Evolutionary conservation across 768 basidiomycete species (phyloP), one percentile per base, ranked within the genome.

Genomic region (Amyloporia xantha): DNA sequence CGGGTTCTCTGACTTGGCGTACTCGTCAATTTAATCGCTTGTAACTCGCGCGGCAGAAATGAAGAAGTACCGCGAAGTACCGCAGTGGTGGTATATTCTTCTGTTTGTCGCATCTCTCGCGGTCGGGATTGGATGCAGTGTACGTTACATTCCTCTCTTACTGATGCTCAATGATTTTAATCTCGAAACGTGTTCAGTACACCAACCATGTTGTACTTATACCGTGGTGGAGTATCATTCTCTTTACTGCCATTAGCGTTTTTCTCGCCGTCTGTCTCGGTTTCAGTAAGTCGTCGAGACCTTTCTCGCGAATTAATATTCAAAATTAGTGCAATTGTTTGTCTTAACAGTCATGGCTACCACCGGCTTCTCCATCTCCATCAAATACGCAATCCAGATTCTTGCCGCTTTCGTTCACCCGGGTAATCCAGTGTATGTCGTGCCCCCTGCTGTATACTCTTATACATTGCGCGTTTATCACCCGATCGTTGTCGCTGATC

Each of bases 191-290:
- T 25, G 6, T 19, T 4, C 42, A 62, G 65, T 65, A 65, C 56
- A 51, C 66, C 15, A 59, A 62, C 24, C 68, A 70, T 3, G 59
- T 62, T 4, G 71, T 74, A 15, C 71, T 77, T 25, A 65, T 81
- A 54, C 79, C 78, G 5, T 73, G 73, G 40, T 81, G 77, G 77
- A 74, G 71, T 51, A 64, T 79, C 49, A 62, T 81, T 30, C 60
- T 74, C 48, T 76, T 79, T 54, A 75, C 75, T 7, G 53, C 55
- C 7, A 59, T 68, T 37, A 60, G 74, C 42, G 71, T 70, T 7
- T 70, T 77, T 61, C 70, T 64, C 41, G 53, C 57, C 10, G 41
- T 64, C 36, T 58, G 42, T 53, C 50, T 62, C 21, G 68, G 69
- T 40, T 63, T 68, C 59, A 67, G 73, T 72, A 51, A 46, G 71